Conservation (phyloP, 345 rosid genomes). For the Eucalyptus globulus region DNA sequence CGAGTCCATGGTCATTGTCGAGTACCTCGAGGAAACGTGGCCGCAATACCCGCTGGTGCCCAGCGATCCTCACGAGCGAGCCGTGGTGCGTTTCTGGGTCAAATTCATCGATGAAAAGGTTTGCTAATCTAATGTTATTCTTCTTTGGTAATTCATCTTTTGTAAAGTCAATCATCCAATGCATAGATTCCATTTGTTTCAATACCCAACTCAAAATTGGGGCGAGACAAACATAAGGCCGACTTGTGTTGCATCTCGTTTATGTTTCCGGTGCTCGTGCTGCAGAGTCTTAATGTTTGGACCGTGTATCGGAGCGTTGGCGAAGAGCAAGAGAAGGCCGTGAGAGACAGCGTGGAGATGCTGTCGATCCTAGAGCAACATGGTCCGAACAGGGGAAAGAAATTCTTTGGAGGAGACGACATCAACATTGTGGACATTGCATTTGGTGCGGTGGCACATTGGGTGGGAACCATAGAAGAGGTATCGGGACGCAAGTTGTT, state of each 20-base stretch:
- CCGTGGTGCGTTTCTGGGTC: constrained; percentile 12
- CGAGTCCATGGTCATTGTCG: constrained; percentile 15
- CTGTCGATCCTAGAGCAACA: constrained; percentile 3
- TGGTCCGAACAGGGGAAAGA: constrained; percentile 2
- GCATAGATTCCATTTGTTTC: neutral
- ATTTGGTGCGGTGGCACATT: neutral
- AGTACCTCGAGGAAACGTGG: constrained; percentile 23
- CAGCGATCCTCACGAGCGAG: constrained; percentile 5
- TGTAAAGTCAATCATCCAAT: neutral
- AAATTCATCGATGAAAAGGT: constrained; percentile 22
- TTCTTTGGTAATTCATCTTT: neutral
- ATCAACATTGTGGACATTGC: neutral
- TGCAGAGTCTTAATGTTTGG: neutral
- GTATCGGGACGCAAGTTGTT: neutral
- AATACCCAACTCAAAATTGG: neutral
- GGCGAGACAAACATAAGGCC: neutral
- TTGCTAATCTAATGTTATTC: neutral
- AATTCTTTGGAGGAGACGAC: neutral
- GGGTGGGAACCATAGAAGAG: neutral
- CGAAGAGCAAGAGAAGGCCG: constrained; percentile 5
- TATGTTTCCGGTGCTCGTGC: neutral
- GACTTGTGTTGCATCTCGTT: neutral
- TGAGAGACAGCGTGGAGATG: neutral
- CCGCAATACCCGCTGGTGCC: constrained; percentile 9
- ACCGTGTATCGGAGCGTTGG: neutral